A percentile compares a stretch with the other conserved stretches of the same genome.
Evolutionary conservation across 176 grass and related monocot genomes (phyloP).

Genomic region (Triticum dicoccoides): DNA sequence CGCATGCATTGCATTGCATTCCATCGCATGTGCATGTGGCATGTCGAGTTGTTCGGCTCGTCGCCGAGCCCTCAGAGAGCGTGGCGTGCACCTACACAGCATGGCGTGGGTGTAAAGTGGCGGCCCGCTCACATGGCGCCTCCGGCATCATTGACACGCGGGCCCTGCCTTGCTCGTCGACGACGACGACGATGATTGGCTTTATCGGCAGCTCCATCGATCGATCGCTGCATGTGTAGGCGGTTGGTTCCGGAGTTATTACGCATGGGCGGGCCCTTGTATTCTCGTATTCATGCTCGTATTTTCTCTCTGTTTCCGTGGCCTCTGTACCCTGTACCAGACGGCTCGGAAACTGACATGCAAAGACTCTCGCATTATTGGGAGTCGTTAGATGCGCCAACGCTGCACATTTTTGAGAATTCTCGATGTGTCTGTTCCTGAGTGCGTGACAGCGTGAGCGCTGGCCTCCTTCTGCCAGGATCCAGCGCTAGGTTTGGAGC

Average conservation of each 20-base stretch:
- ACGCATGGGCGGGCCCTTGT: neutral
- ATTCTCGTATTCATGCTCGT: neutral
- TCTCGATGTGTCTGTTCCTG: neutral
- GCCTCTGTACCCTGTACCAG: neutral
- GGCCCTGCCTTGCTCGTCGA: neutral
- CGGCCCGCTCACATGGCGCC: conserved; percentile 17
- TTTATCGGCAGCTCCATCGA: neutral
- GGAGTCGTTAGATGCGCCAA: conserved; percentile 13
- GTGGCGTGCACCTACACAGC: neutral
- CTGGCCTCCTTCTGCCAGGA: neutral
- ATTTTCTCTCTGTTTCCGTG: neutral
- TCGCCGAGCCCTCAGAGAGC: neutral
- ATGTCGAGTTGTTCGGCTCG: neutral
- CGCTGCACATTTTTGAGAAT: neutral
- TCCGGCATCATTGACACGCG: conserved; percentile 10
- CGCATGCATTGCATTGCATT: neutral
- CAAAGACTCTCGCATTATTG: neutral
- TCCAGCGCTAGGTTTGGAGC: conserved; percentile 8
- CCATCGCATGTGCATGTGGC: neutral
- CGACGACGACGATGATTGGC: neutral
- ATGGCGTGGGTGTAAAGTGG: neutral
- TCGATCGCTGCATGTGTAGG: neutral
- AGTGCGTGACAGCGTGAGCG: neutral
- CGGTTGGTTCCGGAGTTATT: neutral
- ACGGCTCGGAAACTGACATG: neutral